phyloP scores from a whole-genome alignment of 495 filamentous ascomycete species.

The Amphirosellinia nigrospora region DNA sequence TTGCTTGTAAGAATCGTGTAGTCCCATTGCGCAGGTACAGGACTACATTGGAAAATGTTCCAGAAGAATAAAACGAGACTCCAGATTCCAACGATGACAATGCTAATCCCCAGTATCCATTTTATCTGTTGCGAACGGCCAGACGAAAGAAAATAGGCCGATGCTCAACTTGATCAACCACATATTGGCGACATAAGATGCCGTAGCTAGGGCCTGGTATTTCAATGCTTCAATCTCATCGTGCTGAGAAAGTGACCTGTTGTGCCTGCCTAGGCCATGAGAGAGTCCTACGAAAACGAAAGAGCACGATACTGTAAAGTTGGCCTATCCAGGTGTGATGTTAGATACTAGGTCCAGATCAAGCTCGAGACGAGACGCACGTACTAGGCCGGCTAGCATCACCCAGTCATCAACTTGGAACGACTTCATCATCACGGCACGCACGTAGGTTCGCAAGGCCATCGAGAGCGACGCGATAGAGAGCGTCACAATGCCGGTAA shows the following conservation, averaged over 20 bases:
- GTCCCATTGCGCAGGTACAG: conserved; percentile 48
- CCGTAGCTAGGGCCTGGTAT: conserved; percentile 48
- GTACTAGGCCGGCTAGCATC: conserved; percentile 48
- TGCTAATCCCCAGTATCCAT: conserved; percentile 42
- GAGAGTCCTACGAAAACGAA: conserved; percentile 42
- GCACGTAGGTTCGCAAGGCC: conserved; percentile 43
- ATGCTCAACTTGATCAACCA: conserved; percentile 54
- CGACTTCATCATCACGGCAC: conserved; percentile 43
- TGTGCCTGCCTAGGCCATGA: conserved; percentile 46
- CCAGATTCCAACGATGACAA: conserved; percentile 46
- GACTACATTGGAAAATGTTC: conserved; percentile 49
- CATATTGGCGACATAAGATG: conserved; percentile 49
- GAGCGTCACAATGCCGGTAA: conserved; percentile 38
- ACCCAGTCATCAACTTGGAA: conserved; percentile 52
- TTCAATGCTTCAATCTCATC: conserved; percentile 43
- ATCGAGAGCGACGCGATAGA: conserved; percentile 43
- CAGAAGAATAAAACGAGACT: conserved; percentile 47
- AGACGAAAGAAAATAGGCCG: conserved; percentile 51
- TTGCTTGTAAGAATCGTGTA: conserved; percentile 40
- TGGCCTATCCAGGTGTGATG: conserved; percentile 29
- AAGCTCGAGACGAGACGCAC: conserved; percentile 5
- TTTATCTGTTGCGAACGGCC: conserved; percentile 42
- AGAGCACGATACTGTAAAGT: conserved; percentile 44
- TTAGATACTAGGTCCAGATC: background rate
- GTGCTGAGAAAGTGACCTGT: conserved; percentile 40